phyloP scores from a whole-genome alignment of 2,329 filamentous ascomycete species.

The Ascomycota sp. region DNA sequence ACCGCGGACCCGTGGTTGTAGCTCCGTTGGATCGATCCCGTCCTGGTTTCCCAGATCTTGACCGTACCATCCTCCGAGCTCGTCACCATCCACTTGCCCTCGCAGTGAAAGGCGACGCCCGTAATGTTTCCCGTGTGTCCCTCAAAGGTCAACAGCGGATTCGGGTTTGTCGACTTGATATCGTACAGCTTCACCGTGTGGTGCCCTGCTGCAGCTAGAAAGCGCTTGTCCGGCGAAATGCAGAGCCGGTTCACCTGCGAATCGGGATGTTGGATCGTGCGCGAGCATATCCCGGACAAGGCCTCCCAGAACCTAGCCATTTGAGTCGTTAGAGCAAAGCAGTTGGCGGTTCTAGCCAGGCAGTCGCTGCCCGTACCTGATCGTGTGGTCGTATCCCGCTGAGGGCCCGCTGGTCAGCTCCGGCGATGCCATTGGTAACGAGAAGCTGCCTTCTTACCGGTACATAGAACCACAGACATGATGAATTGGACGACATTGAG shows the following conservation, averaged over 20 bases:
- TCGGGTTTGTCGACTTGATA: conserved; percentile 94
- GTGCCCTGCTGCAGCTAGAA: conserved; percentile 58
- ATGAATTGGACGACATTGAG: conserved; percentile 1
- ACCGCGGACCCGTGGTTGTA: conserved; percentile 76
- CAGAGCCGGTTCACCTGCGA: conserved; percentile 96
- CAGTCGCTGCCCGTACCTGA: conserved; percentile 20
- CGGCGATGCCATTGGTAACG: neutral
- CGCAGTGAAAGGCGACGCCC: conserved; percentile 90
- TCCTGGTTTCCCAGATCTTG: conserved; percentile 89
- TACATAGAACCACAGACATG: conserved; percentile 42
- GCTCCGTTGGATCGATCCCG: conserved; percentile 69
- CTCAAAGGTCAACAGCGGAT: conserved; percentile 79
- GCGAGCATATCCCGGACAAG: conserved; percentile 87
- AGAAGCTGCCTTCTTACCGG: conserved; percentile 19
- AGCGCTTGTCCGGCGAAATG: conserved; percentile 95
- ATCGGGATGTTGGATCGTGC: conserved; percentile 92
- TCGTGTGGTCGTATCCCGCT: conserved; percentile 42
- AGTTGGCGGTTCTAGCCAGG: neutral
- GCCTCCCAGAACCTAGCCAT: conserved; percentile 78
- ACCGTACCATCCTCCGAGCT: conserved; percentile 91
- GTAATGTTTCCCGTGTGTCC: conserved; percentile 92
- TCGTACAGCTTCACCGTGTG: conserved; percentile 93
- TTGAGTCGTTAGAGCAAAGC: conserved; percentile 3
- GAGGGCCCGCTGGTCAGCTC: conserved; percentile 5
- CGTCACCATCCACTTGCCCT: conserved; percentile 99